These are phyloP conservation scores for Diaporthe humulicola DNA, from an alignment of 2,329 filamentous ascomycete species.

Conservation along the genomic window DNA sequence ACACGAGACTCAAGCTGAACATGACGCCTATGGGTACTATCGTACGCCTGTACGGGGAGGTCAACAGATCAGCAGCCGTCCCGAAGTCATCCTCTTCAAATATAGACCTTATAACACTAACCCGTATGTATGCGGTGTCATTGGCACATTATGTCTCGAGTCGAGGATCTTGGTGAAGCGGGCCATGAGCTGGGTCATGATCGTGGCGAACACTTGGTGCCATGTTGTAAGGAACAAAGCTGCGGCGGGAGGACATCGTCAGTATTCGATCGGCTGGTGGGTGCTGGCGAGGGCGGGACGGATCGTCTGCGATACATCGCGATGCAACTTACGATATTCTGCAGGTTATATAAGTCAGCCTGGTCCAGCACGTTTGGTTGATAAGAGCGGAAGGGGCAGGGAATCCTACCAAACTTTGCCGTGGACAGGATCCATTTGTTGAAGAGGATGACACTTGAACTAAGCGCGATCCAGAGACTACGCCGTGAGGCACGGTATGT, in stretches of 20 bases:
- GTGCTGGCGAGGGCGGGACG: background rate
- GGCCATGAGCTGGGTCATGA: conserved; percentile 91
- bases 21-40: conserved; percentile 92
- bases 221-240: conserved; percentile 88
- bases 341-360: conserved; percentile 20
- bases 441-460: conserved; percentile 92
- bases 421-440: conserved; percentile 96
- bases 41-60: conserved; percentile 76
- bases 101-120: conserved; percentile 2
- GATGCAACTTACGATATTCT: conserved; percentile 35
- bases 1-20: conserved; percentile 92
- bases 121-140: conserved; percentile 70
- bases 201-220: conserved; percentile 88
- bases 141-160: conserved; percentile 91
- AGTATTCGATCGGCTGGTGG: background rate
- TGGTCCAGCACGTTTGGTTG: background rate
- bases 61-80: conserved; percentile 66
- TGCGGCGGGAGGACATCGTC: conserved; percentile 59
- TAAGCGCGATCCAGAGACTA: conserved; percentile 89
- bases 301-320: background rate
- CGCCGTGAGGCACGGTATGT: background rate
- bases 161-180: conserved; percentile 88
- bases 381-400: background rate
- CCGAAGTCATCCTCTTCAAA: background rate
- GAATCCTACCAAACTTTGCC: conserved; percentile 78